phyloP scores from a whole-genome alignment of 495 filamentous ascomycete species.

The Aspergillus saccharolyticus region DNA sequence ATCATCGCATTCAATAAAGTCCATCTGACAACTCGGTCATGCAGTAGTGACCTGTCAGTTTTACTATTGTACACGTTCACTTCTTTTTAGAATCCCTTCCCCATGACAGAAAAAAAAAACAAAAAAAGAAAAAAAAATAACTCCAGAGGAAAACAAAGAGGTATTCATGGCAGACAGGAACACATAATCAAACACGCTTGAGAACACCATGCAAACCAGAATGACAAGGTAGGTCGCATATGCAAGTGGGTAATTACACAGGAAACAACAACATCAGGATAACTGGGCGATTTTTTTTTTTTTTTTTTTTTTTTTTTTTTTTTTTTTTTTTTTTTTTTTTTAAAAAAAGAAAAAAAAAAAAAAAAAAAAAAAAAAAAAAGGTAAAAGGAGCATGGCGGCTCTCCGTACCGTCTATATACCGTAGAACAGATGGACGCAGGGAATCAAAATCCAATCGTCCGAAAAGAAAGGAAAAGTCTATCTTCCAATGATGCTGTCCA shows the following conservation, averaged over 20 bases:
- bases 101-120: not conserved
- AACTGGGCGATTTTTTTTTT: too few relatives aligned
- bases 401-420: too few relatives aligned
- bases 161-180: constrained; percentile 2
- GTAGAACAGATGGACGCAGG: not conserved
- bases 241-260: not conserved
- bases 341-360: not conserved
- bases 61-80: constrained; percentile 2
- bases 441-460: not conserved
- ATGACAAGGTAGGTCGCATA: not conserved
- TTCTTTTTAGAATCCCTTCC: not conserved
- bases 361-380: too few relatives aligned
- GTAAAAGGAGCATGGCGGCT: too few relatives aligned
- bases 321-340: too few relatives aligned
- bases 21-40: not conserved
- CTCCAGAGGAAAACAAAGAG: too few relatives aligned
- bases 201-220: not conserved
- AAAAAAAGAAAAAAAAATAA: not conserved
- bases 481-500: not conserved
- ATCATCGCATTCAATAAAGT: not conserved
- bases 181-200: not conserved
- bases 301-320: too few relatives aligned
- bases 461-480: not conserved
- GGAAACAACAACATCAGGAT: not conserved
- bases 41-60: not conserved